Evolutionary conservation across 495 filamentous ascomycete species (phyloP).

Genomic region (Penicillium desertorum): DNA sequence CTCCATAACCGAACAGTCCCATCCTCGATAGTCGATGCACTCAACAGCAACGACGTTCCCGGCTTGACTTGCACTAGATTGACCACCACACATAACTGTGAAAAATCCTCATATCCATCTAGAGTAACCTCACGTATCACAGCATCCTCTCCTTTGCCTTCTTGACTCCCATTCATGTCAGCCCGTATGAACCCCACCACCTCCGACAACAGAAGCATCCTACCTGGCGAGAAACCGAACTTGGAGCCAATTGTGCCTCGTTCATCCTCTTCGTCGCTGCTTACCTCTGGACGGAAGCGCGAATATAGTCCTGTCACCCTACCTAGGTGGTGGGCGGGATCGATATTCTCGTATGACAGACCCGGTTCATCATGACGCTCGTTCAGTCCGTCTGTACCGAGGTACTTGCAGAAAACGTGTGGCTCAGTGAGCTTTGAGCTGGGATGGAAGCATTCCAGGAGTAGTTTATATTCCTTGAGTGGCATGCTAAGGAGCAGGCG

Average conservation of each 20-base stretch:
- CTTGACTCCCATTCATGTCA: slow-evolving; percentile 25
- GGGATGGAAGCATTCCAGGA: slow-evolving; percentile 78
- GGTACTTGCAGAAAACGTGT: slow-evolving; percentile 66
- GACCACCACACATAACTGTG: slow-evolving; percentile 65
- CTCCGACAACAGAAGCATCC: slow-evolving; percentile 13
- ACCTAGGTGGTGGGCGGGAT: slow-evolving; percentile 30
- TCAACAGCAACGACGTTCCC: slow-evolving; percentile 53
- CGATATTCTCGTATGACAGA: slow-evolving; percentile 41
- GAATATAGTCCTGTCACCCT: slow-evolving; percentile 51
- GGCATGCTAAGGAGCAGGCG: slow-evolving; percentile 59
- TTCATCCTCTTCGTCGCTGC: slow-evolving; percentile 35
- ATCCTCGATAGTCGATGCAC: slow-evolving; percentile 61
- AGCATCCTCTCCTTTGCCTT: background rate
- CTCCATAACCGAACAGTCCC: slow-evolving; percentile 65
- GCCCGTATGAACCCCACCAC: slow-evolving; percentile 39
- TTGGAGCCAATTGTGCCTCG: slow-evolving; percentile 16
- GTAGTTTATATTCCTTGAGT: slow-evolving; percentile 60
- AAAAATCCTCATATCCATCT: slow-evolving; percentile 67
- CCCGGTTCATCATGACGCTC: slow-evolving; percentile 39
- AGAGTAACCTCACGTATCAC: slow-evolving; percentile 59
- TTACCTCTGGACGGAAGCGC: slow-evolving; percentile 59
- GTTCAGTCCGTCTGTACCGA: slow-evolving; percentile 55
- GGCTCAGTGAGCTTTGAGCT: slow-evolving; percentile 65
- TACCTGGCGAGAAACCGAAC: slow-evolving; percentile 22
- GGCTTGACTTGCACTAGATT: slow-evolving; percentile 68